Conservation (phyloP, 768 basidiomycete species). For the Mycena belliarum region DNA sequence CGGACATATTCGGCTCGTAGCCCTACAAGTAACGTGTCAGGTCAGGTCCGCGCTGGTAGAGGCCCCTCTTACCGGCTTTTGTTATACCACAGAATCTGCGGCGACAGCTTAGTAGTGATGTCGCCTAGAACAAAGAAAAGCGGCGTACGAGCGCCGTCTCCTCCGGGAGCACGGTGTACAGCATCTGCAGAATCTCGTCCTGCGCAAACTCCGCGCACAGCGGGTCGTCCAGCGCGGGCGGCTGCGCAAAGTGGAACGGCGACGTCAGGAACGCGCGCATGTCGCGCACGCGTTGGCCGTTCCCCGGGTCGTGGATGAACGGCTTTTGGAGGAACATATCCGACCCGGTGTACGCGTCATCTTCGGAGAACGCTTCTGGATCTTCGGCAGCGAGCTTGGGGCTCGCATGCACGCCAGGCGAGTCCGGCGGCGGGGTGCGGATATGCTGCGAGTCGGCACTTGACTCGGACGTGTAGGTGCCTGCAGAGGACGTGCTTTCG, state of each 20-base stretch:
- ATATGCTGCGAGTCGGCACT: conserved; percentile 3
- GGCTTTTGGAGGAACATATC: conserved; percentile 37
- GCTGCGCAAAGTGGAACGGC: conserved; percentile 58
- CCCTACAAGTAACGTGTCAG: neutral
- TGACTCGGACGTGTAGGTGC: neutral
- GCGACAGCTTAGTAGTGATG: too few relatives aligned
- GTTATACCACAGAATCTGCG: conserved; percentile 82
- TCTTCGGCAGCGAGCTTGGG: neutral
- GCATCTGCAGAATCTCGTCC: conserved; percentile 73
- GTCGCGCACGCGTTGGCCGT: conserved; percentile 74
- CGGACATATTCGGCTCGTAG: conserved; percentile 71
- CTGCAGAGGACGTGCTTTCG: conserved; percentile 9
- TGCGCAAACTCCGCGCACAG: conserved; percentile 79
- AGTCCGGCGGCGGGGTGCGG: conserved; percentile 1
- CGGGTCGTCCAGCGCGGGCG: conserved; percentile 61
- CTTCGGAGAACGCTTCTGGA: too few relatives aligned
- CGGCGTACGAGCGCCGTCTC: conserved; percentile 69
- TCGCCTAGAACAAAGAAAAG: neutral
- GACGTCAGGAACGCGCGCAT: conserved; percentile 66
- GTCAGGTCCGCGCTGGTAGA: neutral
- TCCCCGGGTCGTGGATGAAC: conserved; percentile 77
- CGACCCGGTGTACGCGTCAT: too few relatives aligned
- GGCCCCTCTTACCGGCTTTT: conserved; percentile 53
- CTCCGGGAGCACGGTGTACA: conserved; percentile 65
- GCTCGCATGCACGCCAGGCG: neutral